A percentile compares a stretch with the other conserved stretches of the same genome.
These are phyloP conservation scores for Paecilomyces sp. DNA, from an alignment of 2,329 filamentous ascomycete genomes.

Conservation along the genomic window DNA sequence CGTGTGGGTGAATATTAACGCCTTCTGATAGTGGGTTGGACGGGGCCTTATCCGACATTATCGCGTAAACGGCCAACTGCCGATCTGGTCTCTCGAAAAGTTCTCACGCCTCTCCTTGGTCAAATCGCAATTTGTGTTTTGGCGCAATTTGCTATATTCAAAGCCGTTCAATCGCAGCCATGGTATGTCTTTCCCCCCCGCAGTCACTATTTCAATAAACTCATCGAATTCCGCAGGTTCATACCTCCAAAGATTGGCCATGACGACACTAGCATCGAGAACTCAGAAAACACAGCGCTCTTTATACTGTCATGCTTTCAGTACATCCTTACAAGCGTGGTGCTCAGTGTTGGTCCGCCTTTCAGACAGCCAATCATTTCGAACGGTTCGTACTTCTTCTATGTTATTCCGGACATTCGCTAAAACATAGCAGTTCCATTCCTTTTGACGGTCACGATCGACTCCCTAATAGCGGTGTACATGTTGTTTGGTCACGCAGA, in stretches of 20 bases:
- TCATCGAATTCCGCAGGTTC: slow-evolving; percentile 48
- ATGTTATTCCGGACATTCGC: slow-evolving; percentile 4
- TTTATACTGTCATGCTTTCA: slow-evolving; percentile 91
- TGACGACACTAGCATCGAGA: slow-evolving; percentile 76
- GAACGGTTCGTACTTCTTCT: slow-evolving; percentile 57
- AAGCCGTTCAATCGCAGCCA: slow-evolving; percentile 66
- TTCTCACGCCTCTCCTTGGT: slow-evolving; percentile 79
- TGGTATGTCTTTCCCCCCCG: slow-evolving; percentile 52
- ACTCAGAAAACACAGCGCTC: slow-evolving; percentile 87
- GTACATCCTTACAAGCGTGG: slow-evolving; percentile 83
- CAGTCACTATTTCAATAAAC: background rate
- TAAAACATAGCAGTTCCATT: slow-evolving; percentile 62
- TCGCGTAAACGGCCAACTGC: slow-evolving; percentile 83
- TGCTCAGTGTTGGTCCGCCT: slow-evolving; percentile 83
- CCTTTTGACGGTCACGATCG: slow-evolving; percentile 63
- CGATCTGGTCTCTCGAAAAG: slow-evolving; percentile 84
- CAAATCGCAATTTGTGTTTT: slow-evolving; percentile 77
- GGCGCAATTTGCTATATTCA: slow-evolving; percentile 67
- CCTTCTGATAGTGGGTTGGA: slow-evolving; percentile 73
- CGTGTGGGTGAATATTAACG: background rate
- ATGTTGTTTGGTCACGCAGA: slow-evolving; percentile 71
- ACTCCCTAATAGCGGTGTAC: slow-evolving; percentile 63
- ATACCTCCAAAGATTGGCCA: slow-evolving; percentile 69
- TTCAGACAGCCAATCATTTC: slow-evolving; percentile 73
- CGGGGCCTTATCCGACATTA: slow-evolving; percentile 69